Evolutionary conservation across 108 stramenopile genomes (phyloP), one percentile per base, ranked within the genome.

Genomic region (Chaetoceros muelleri): DNA sequence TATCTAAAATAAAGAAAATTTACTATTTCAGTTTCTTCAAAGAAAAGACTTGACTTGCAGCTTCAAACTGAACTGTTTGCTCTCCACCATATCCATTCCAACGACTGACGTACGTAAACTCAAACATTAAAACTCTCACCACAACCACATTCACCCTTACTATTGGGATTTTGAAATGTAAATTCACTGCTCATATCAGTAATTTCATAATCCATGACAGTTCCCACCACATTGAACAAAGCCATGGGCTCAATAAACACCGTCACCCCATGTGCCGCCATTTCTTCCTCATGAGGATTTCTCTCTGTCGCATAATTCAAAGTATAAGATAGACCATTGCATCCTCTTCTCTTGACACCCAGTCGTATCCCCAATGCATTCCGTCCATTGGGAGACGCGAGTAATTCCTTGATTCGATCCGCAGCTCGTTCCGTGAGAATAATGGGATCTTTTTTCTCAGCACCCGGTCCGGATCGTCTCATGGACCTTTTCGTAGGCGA

Each of bases 241-340:
- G 99, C 97, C 87, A 93, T 91, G 23, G 97, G 96, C 60, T 99
- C 99, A n/a, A 99, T 91, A 57, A 76, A 96, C 1, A 99, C 87
- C 28, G 57, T 75, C 17, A 96, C 72, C 18, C 96, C 95, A 53
- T 90, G 58, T 27, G 61, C 64, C 31, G 70, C 61, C 51, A 71
- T 58, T 67, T 83, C 82, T 48, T 80, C 67, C 17, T 72, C 66
- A 44, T 66, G 49, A 19, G 71, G 60, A 28, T 70, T 68, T 53
- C 74, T 60, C 52, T 83, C 84, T 50, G 72, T 76, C 17, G 93
- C 96, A 67, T 98, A 99, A 67, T 99, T 97, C 53, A 99, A 64
- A 13, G 99, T 99, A 70, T 98, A 99, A 2, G 85, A 88, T 23
- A 97, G 64, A 10, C 99, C 99, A 65, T 99, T 99, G 83, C 99